Percentiles rank a stretch among this genome's conserved stretches.
phyloP scores from a whole-genome alignment of 345 rosid genomes.

The Eucalyptus grandis region DNA sequence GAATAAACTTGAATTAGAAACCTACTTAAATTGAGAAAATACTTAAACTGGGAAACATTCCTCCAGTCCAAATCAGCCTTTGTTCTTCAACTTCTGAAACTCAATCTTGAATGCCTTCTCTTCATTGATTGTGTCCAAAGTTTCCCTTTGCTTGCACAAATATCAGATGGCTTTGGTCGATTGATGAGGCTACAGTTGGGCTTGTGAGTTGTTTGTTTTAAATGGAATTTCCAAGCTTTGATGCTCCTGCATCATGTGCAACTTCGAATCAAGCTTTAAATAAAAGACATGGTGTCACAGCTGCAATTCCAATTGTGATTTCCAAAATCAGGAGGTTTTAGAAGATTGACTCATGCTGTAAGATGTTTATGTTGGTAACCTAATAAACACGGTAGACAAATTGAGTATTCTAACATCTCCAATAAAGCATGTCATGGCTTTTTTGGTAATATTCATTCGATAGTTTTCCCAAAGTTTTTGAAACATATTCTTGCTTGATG shows the following conservation, averaged over 20 bases:
- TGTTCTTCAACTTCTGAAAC: neutral
- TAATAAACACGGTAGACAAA: neutral
- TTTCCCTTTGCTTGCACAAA: neutral
- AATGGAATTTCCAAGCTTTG: neutral
- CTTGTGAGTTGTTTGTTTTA: neutral
- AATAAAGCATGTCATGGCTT: neutral
- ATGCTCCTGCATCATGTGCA: neutral
- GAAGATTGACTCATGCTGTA: neutral
- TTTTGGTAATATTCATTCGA: neutral
- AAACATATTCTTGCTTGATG: neutral
- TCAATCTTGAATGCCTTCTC: neutral
- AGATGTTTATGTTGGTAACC: neutral
- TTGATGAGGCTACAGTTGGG: neutral
- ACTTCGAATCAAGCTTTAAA: neutral
- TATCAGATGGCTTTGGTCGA: neutral
- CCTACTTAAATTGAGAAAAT: neutral
- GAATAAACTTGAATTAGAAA: neutral
- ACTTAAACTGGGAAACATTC: neutral
- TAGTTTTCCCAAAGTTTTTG: neutral
- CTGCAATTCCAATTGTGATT: neutral
- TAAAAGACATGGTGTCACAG: neutral
- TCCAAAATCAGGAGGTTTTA: neutral
- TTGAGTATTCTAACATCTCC: neutral
- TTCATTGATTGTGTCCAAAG: neutral
- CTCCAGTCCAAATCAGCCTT: neutral